These are phyloP conservation scores for Apiotrichum sp. DNA, from an alignment of 1,284 basidiomycete genomes.

Conservation along the genomic window DNA sequence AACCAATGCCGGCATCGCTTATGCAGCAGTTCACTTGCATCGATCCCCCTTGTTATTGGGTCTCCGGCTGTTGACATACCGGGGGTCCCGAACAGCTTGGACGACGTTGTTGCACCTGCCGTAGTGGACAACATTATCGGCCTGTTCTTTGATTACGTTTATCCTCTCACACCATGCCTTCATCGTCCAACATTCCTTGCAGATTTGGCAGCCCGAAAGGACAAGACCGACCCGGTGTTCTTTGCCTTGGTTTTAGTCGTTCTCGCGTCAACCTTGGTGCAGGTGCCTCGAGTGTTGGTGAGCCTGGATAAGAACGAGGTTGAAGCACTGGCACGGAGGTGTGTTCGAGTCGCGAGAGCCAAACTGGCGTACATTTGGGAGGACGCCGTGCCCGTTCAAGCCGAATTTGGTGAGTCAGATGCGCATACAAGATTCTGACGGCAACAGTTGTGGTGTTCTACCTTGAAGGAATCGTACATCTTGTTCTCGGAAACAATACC, in stretches of 20 bases:
- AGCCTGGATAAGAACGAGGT: conserved; percentile 37
- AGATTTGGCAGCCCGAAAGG: conserved; percentile 27
- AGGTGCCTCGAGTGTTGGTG: conserved; percentile 34
- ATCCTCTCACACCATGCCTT: conserved; percentile 36
- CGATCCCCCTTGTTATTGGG: conserved; percentile 8
- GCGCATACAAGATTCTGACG: neutral
- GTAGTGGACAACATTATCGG: conserved; percentile 34
- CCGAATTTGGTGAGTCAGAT: conserved; percentile 13
- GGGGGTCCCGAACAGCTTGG: conserved; percentile 25
- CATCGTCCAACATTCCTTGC: conserved; percentile 40
- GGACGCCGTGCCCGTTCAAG: conserved; percentile 13
- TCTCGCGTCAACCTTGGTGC: conserved; percentile 36
- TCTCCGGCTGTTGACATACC: conserved; percentile 9
- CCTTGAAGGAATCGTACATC: conserved; percentile 37
- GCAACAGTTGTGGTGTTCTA: conserved; percentile 17
- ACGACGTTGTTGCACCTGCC: conserved; percentile 26
- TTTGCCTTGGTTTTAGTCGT: conserved; percentile 31
- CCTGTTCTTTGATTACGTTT: conserved; percentile 42
- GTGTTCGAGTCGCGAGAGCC: conserved; percentile 26
- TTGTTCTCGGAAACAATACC: conserved; percentile 38
- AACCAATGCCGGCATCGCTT: neutral
- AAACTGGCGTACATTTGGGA: conserved; percentile 37
- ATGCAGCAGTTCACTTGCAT: neutral
- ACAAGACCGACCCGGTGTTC: conserved; percentile 36
- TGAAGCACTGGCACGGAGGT: conserved; percentile 29